These are phyloP conservation scores for Geotrichum reessii DNA, from an alignment of 1,139 yeast genomes.

Conservation along the genomic window DNA sequence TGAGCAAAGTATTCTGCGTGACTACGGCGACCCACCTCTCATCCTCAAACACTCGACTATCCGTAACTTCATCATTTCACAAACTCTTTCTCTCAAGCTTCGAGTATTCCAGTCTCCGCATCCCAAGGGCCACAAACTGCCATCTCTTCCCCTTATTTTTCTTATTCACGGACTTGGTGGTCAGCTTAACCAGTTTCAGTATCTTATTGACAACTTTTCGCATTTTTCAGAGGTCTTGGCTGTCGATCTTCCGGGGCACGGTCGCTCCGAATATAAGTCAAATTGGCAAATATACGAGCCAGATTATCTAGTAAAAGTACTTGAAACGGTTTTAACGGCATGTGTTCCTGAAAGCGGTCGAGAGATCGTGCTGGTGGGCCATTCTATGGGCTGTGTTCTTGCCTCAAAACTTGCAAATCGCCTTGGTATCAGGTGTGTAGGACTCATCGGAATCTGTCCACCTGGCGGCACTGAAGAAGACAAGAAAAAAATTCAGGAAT, in stretches of 20 bases:
- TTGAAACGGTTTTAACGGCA: conserved; percentile 31
- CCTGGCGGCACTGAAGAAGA: conserved; percentile 47
- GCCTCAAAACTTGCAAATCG: conserved; percentile 45
- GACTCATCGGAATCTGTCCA: conserved; percentile 42
- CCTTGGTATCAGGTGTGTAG: conserved; percentile 37
- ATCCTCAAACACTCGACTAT: conserved; percentile 19
- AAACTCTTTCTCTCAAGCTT: conserved; percentile 22
- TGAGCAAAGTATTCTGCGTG: conserved; percentile 25
- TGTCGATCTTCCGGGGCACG: conserved; percentile 73
- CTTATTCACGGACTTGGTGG: conserved; percentile 77
- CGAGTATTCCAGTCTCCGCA: conserved; percentile 33
- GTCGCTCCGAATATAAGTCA: conserved; percentile 39
- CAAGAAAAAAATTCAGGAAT: conserved; percentile 22
- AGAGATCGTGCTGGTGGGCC: conserved; percentile 58
- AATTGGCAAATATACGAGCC: conserved; percentile 43
- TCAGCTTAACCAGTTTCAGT: conserved; percentile 67
- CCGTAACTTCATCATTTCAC: conserved; percentile 8
- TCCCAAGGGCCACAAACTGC: conserved; percentile 31
- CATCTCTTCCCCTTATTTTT: conserved; percentile 50
- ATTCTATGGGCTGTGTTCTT: conserved; percentile 69
- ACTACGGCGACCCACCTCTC: conserved; percentile 22
- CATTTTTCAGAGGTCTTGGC: conserved; percentile 61
- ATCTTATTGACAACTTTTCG: conserved; percentile 56
- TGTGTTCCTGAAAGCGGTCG: conserved; percentile 27
- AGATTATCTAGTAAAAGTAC: conserved; percentile 45